Conservation (phyloP, 495 filamentous ascomycete genomes). For the Trichocladium uniseriatum region DNA sequence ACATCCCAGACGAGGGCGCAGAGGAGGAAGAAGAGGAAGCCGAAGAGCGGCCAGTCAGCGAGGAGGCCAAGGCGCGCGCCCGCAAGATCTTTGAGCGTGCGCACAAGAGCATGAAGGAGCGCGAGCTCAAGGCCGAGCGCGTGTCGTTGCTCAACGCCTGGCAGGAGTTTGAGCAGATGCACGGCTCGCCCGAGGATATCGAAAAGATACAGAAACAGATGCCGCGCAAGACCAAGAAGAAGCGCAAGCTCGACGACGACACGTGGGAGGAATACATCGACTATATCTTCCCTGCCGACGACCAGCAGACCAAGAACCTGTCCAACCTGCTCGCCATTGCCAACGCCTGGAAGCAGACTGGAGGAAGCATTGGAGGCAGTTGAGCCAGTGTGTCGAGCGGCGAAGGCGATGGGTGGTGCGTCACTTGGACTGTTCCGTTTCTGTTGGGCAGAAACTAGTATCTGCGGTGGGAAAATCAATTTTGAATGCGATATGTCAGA, state of each 20-base stretch:
- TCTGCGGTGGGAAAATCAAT: too few relatives aligned
- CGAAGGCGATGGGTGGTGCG: too few relatives aligned
- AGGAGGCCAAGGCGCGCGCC: slow-evolving; percentile 72
- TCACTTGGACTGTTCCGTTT: too few relatives aligned
- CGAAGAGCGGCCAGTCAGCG: slow-evolving; percentile 64
- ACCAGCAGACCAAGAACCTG: slow-evolving; percentile 75
- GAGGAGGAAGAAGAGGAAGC: slow-evolving; percentile 28
- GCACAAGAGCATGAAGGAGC: slow-evolving; percentile 81
- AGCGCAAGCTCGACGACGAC: slow-evolving; percentile 88
- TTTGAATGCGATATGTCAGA: too few relatives aligned
- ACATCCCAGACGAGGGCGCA: slow-evolving; percentile 58
- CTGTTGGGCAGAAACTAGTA: too few relatives aligned
- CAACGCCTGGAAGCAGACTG: slow-evolving; percentile 76
- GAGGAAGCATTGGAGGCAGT: slow-evolving; percentile 21
- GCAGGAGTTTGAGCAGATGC: slow-evolving; percentile 79
- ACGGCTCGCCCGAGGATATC: slow-evolving; percentile 67
- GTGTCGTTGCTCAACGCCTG: slow-evolving; percentile 84
- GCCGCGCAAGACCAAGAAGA: slow-evolving; percentile 89
- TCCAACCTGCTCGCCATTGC: slow-evolving; percentile 77
- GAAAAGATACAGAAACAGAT: slow-evolving; percentile 85
- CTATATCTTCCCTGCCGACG: slow-evolving; percentile 95
- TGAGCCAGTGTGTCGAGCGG: not conserved
- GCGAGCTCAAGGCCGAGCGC: slow-evolving; percentile 87
- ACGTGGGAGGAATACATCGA: slow-evolving; percentile 96
- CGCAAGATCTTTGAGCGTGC: slow-evolving; percentile 79